Evolutionary conservation across 2,329 filamentous ascomycete genomes (phyloP), one percentile per base, ranked within the genome.

Genomic region (Salinomyces thailandicus): DNA sequence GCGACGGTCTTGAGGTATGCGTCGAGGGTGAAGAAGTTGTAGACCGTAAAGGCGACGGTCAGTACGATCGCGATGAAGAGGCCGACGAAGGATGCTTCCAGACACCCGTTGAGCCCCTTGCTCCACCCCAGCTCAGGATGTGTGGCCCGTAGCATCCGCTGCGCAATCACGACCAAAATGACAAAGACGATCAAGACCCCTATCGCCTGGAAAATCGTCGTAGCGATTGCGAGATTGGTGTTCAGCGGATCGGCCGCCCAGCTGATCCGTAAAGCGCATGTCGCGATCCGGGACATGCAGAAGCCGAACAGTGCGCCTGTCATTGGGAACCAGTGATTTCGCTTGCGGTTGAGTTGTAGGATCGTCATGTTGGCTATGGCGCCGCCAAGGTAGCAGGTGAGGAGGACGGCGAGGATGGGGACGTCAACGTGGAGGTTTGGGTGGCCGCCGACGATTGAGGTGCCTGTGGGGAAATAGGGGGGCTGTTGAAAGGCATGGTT

Each of bases 311-410:
- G 47, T 33, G 61, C 43, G 5, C 47, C 38, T 14, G 53, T 61
- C 37, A 63, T 49, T 5, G 65, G 27, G 36, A 68, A 68, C 16
- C 62, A 63, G 44, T 67, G 62, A 1, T 53, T 54, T 35, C 51
- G 46, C 19, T 49, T 44, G 36, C 39, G 50, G 43, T 68, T 67
- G 18, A 47, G 41, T 42, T 57, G 55, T 38, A 66, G 61, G 19
- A 63, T 61, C 3, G 52, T 55, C 59, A 66, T 64, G 43, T 68
- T 60, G 5, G 51, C 48, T 5, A 49, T 49, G 4, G 61, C 64
- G n/a, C 53, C 57, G 32, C 52, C 28, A 20, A 65, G 43, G 48
- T 58, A 68, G n/a, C 68, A 48, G 15, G 53, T 18, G 20, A 67
- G 52, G 41, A 67, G 62, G 26, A 67, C 51, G 3, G 62, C 47